Conservation (phyloP, 1,139 yeast species). For the Maudiozyma humilis region DNA sequence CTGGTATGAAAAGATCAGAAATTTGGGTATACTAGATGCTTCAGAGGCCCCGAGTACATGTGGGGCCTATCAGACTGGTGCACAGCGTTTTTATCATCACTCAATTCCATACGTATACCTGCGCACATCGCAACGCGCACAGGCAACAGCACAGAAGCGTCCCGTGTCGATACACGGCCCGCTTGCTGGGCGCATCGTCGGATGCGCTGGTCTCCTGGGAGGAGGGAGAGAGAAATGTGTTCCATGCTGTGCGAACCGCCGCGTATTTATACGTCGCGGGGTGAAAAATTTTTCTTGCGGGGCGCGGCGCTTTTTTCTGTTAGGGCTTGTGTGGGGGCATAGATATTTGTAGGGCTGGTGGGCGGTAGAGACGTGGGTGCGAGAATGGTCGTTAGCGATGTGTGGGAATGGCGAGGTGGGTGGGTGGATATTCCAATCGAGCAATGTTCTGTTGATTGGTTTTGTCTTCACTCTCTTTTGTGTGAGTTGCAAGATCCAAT, state of each 20-base stretch:
- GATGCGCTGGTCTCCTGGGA: not conserved
- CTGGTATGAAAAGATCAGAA: constrained; percentile 22
- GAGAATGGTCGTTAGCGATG: no score
- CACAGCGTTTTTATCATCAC: constrained; percentile 34
- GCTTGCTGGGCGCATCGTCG: not conserved
- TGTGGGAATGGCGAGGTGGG: no score
- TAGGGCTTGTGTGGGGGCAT: not conserved
- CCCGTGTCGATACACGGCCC: no score
- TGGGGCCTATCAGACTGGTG: constrained; percentile 31
- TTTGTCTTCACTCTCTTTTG: no score
- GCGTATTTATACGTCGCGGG: not conserved
- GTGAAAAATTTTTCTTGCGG: not conserved
- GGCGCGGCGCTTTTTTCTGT: not conserved
- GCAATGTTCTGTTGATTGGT: no score
- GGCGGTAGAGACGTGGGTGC: no score
- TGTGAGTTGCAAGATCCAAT: no score
- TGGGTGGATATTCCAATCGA: no score
- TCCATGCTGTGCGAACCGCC: constrained; percentile 2
- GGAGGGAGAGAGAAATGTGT: not conserved
- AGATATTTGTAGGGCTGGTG: not conserved
- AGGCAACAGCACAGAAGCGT: no score
- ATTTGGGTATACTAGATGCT: constrained; percentile 34
- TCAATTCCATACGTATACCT: no score
- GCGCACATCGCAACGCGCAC: no score
- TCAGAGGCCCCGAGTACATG: constrained; percentile 24